phyloP scores from a whole-genome alignment of 2,329 filamentous ascomycete genomes.

The Zelopaecilomyces penicillatus region DNA sequence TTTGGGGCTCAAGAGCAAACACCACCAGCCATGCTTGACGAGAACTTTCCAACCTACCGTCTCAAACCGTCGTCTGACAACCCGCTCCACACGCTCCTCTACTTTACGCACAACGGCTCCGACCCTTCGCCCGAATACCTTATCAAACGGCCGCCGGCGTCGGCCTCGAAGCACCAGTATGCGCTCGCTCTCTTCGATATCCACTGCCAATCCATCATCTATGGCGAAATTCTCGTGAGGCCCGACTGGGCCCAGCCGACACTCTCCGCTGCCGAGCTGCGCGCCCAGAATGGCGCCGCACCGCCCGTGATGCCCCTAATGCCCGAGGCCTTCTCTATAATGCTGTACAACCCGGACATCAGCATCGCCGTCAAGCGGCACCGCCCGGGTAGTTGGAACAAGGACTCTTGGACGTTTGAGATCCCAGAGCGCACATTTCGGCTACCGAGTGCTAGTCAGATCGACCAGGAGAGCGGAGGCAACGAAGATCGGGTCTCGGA shows the following conservation, averaged over 20 bases:
- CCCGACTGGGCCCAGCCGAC: conserved; percentile 81
- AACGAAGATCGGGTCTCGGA: conserved; percentile 25
- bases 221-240: conserved; percentile 73
- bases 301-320: conserved; percentile 54
- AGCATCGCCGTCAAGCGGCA: conserved; percentile 62
- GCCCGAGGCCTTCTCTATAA: conserved; percentile 71
- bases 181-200: conserved; percentile 79
- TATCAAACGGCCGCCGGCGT: conserved; percentile 63
- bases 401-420: conserved; percentile 83
- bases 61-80: conserved; percentile 45
- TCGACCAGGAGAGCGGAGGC: conserved; percentile 61
- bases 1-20: neutral
- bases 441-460: conserved; percentile 64
- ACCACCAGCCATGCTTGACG: conserved; percentile 66
- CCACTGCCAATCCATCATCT: conserved; percentile 71
- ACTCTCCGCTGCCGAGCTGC: conserved; percentile 71
- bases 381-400: conserved; percentile 70
- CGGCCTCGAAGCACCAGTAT: conserved; percentile 72
- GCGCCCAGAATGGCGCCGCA: conserved; percentile 55
- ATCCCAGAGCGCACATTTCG: conserved; percentile 81
- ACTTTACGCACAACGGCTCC: conserved; percentile 63
- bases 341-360: conserved; percentile 92
- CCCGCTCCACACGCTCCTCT: conserved; percentile 48
- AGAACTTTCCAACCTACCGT: conserved; percentile 74
- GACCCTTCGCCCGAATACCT: conserved; percentile 74